Evolutionary conservation across 805 yeast genomes (phyloP), one percentile per base, ranked within the genome.

Genomic region (Yueomyces sinensis): DNA sequence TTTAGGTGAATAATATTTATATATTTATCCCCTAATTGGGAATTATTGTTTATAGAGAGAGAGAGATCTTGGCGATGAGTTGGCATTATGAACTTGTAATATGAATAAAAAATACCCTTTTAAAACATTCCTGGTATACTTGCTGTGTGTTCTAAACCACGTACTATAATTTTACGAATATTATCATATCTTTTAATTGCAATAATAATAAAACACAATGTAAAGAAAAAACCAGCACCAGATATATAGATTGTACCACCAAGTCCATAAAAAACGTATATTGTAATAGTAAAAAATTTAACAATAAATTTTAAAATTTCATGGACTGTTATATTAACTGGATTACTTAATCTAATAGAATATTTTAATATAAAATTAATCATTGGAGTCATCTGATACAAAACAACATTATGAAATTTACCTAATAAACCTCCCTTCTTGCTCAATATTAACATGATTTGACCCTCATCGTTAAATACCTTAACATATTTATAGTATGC

Each of bases 341-440:
- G n/a, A n/a, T n/a, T n/a, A n/a, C n/a, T n/a, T n/a, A n/a, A n/a
- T n/a, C n/a, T n/a, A n/a, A n/a, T n/a, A n/a, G n/a, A n/a, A n/a
- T n/a, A n/a, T n/a, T n/a, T n/a, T 20, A 32, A 27, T 25, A 28
- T 22, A 14, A 15, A 29, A 31, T 34, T 36, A 13, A 46, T 37
- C 13, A 42, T 13, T 4, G 53, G 51, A n/a, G 45, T 39, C 6
- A 52, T 37, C 30, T 52, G 47, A 39, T 40, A 54, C 3, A 52
- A 45, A 4, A 54, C 34, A 4, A 54, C 44, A 33, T 54, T 55
- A 39, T 56, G 59, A 30, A 54, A 56, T 38, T 50, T 54, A 25
- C 51, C 51, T 32, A 55, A 28, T 27, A 54, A 36, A 9, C 52
- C 49, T 27, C 38, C 33, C n/a, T 41, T 38, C 15, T 31, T 32